Evolutionary conservation across 2,329 filamentous ascomycete species (phyloP).

Genomic region (Ophiostoma perfectum): DNA sequence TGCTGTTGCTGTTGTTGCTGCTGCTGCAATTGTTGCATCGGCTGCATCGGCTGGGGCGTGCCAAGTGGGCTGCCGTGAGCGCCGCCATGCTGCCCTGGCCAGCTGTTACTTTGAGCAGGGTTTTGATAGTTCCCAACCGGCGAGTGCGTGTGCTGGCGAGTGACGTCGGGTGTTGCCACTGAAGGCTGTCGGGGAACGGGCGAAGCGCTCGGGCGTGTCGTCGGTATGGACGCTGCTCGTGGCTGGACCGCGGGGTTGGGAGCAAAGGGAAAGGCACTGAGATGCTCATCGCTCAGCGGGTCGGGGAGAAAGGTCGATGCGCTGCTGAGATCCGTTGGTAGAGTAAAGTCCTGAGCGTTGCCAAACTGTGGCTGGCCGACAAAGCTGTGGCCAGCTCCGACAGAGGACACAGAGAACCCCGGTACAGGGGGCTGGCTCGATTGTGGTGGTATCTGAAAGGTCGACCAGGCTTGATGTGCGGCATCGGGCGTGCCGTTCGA

Average conservation of each 20-base stretch:
- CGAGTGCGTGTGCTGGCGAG: conserved; percentile 2
- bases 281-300: conserved; percentile 19
- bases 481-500: not conserved
- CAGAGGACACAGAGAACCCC: not conserved
- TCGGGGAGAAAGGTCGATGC: not conserved
- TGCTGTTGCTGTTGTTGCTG: conserved; percentile 14
- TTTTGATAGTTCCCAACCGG: not conserved
- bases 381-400: conserved; percentile 2
- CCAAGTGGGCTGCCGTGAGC: too few species aligned
- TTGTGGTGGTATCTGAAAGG: conserved; percentile 16
- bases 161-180: not conserved
- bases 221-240: not conserved
- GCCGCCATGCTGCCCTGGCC: not conserved
- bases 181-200: conserved; percentile 3
- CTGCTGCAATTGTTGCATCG: conserved; percentile 2
- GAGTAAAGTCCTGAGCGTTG: conserved; percentile 14
- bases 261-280: not conserved
- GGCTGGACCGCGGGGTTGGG: not conserved
- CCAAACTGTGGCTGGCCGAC: conserved; percentile 7
- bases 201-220: not conserved
- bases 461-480: conserved; percentile 18
- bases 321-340: not conserved
- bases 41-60: not conserved
- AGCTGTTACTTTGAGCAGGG: not conserved
- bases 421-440: conserved; percentile 14